Evolutionary conservation across 176 grass and related monocot species (phyloP).

Genomic region (Bolboschoenus planiculmis): DNA sequence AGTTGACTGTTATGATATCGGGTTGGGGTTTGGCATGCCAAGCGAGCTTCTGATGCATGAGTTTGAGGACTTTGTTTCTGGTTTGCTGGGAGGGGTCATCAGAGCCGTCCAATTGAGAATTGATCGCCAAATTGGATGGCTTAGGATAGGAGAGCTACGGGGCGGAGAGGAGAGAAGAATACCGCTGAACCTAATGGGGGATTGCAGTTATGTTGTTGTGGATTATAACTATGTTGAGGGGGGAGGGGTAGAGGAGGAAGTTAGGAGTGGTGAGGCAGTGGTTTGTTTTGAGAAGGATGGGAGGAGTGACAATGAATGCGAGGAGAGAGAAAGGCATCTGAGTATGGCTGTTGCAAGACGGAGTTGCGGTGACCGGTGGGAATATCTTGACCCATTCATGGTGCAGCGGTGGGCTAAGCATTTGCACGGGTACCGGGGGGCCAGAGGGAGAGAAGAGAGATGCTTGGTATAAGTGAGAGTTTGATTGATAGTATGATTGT

Average conservation of each 20-base stretch:
- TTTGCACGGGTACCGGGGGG: slow-evolving; percentile 65
- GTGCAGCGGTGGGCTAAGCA: slow-evolving; percentile 86
- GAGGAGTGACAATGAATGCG: slow-evolving; percentile 9
- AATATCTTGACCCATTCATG: slow-evolving; percentile 79
- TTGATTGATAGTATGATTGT: slow-evolving; percentile 10
- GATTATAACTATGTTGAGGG: slow-evolving; percentile 70
- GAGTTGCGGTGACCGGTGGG: slow-evolving; percentile 51
- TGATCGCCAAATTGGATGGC: slow-evolving; percentile 47
- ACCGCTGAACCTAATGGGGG: slow-evolving; percentile 42
- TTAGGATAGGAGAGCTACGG: slow-evolving; percentile 67
- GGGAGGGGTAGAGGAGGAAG: slow-evolving; percentile 46
- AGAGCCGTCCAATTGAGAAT: slow-evolving; percentile 69
- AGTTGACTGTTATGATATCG: slow-evolving; percentile 72
- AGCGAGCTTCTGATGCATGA: slow-evolving; percentile 79
- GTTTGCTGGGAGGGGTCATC: slow-evolving; percentile 65
- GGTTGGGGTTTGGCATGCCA: slow-evolving; percentile 60
- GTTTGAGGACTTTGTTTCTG: slow-evolving; percentile 73
- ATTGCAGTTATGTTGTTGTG: slow-evolving; percentile 55
- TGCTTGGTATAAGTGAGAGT: slow-evolving; percentile 30
- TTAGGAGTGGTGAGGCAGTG: slow-evolving; percentile 43
- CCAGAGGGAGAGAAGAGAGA: slow-evolving; percentile 6
- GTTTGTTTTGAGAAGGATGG: slow-evolving; percentile 53
- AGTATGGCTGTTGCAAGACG: slow-evolving; percentile 39
- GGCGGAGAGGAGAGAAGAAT: slow-evolving; percentile 88
- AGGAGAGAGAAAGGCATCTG: slow-evolving; percentile 27